Percentiles rank a stretch among this genome's conserved stretches.
Conservation (phyloP, 176 grass and related monocot species). For the Guadua angustifolia region DNA sequence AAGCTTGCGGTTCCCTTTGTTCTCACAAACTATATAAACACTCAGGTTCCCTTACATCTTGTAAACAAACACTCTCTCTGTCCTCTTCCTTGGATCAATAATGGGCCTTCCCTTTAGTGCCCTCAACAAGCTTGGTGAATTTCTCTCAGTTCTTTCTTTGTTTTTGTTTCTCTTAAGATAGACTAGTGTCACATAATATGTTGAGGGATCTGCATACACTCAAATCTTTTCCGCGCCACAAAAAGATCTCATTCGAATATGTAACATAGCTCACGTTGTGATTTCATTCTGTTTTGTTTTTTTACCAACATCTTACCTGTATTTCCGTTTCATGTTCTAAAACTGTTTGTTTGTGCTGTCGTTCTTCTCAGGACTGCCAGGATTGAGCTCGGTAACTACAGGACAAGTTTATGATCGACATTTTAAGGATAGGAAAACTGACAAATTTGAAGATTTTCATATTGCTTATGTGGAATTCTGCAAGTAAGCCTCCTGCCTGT, state of each 20-base stretch:
- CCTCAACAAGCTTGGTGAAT: conserved; percentile 56
- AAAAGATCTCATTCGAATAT: not conserved
- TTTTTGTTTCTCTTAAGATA: not conserved
- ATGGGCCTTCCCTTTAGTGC: conserved; percentile 65
- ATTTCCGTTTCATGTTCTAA: not conserved
- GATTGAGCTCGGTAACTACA: conserved; percentile 14
- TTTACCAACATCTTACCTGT: not conserved
- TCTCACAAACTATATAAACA: conserved; percentile 49
- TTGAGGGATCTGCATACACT: not conserved
- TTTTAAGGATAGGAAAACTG: conserved; percentile 32
- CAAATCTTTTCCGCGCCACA: no score
- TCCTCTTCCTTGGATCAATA: conserved; percentile 36
- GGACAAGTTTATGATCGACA: conserved; percentile 52
- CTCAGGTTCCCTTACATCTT: not conserved
- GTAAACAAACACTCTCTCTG: conserved; percentile 18
- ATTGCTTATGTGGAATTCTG: conserved; percentile 61
- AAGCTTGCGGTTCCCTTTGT: conserved; percentile 45
- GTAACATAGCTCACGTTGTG: not conserved
- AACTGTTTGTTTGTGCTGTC: not conserved
- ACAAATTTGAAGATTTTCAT: conserved; percentile 22
- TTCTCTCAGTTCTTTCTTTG: conserved; percentile 8
- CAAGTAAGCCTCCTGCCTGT: conserved; percentile 53
- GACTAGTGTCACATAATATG: not conserved
- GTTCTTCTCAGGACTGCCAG: conserved; percentile 53
- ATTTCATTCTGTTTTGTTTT: not conserved